phyloP scores from a whole-genome alignment of 2,329 filamentous ascomycete species.

The Epichloe aotearoae region DNA sequence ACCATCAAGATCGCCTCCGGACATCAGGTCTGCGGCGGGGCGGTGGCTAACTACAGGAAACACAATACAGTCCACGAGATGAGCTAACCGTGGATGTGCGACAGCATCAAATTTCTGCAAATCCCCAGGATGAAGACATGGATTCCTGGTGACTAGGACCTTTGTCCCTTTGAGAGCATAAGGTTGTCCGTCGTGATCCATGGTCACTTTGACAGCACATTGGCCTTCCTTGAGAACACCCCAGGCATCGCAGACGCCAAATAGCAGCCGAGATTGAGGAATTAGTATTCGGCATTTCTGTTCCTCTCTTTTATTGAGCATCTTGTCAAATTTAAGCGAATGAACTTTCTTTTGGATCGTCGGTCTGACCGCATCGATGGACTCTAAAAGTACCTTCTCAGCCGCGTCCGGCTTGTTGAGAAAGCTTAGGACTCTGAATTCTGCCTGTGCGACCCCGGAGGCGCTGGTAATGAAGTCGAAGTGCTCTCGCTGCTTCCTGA shows the following conservation, averaged over 20 bases:
- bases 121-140: not conserved
- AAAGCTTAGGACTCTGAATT: not conserved
- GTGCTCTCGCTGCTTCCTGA: not conserved
- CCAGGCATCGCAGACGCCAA: not conserved
- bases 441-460: not conserved
- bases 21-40: not conserved
- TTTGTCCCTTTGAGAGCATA: not conserved
- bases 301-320: not conserved
- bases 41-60: not conserved
- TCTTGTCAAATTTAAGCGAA: not conserved
- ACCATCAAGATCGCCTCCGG: not conserved
- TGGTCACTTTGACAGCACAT: not conserved
- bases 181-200: not conserved
- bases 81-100: not conserved
- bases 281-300: not conserved
- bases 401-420: not conserved
- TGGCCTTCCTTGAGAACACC: not conserved
- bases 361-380: not conserved
- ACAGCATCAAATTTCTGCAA: not conserved
- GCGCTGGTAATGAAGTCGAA: not conserved
- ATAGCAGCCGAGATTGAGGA: not conserved
- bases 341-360: not conserved
- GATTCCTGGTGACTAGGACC: not conserved
- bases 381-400: not conserved
- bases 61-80: not conserved